Base-by-base conservation (phyloP, 306 rosid genomes). In the Lathyrus sativus region DNA sequence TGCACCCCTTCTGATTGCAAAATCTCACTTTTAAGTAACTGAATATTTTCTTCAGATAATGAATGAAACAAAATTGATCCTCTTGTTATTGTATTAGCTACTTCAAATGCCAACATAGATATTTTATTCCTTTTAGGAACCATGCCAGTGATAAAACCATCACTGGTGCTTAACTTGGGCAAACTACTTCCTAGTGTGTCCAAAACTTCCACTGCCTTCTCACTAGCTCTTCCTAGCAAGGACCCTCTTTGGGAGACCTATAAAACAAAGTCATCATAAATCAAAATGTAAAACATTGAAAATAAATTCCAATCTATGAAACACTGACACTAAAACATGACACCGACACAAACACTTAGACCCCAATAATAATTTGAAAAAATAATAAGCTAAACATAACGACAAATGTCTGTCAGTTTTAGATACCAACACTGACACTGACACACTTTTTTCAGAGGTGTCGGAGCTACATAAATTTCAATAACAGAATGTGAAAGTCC, bases 51-150 rank as follows among this genome's bases (percentile, higher is more conserved):
- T 77, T 88, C 86, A 3, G 96, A 87, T n/a, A 95, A 72, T 49
- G 97, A 95, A 13, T 84, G 86, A 53, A 87, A 79, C 77, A 95
- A 62, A 50, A 72, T 81, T 63, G 79, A 85, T 19, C 91, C 95
- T 80, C 80, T 95, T 74, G 76, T 79, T 60, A 95, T 83, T 38
- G 97, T 90, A 12, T 91, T 95, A 8, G 99, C 99, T 39, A 95
- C 92, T 85, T 95, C 99, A 83, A 91, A 95, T n/a, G 97, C 88
- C 65, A 95, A 60, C 38, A 95, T 89, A 43, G 91, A 85, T 55
- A 88, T 85, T 42, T 69, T 88, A 63, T 71, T 73, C 54, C 88
- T 82, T 69, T 79, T 83, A 22, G 85, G 74, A 76, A 83, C 80
- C 43, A 68, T 56, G 62, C 82, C 79, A 57, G 83, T 22, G 44